Percentiles rank a stretch among this genome's conserved stretches.
These are phyloP conservation scores for Misopates orontium DNA, from an alignment of 257 asterid genomes.

Conservation along the genomic window DNA sequence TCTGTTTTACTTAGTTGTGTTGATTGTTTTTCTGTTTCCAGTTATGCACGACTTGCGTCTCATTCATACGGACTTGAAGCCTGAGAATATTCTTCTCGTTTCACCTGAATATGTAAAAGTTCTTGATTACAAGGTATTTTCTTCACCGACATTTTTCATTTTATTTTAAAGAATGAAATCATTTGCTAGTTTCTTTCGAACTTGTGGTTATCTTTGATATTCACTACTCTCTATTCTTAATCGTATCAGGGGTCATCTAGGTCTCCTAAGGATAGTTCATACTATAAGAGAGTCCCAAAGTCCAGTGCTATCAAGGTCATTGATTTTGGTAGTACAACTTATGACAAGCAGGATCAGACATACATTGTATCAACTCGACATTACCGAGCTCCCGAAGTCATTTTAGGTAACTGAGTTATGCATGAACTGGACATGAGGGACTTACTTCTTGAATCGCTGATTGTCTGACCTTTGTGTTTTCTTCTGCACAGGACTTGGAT, in stretches of 20 bases:
- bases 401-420: conserved; percentile 50
- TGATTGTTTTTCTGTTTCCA: conserved; percentile 38
- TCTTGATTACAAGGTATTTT: conserved; percentile 84
- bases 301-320: conserved; percentile 91
- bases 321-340: conserved; percentile 94
- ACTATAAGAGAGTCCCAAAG: conserved; percentile 72
- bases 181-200: not conserved
- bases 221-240: not conserved
- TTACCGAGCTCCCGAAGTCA: conserved; percentile 94
- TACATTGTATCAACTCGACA: conserved; percentile 86
- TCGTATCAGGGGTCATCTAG: conserved; percentile 57
- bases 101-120: conserved; percentile 72
- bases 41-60: conserved; percentile 94
- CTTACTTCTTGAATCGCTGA: not conserved
- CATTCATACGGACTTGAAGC: conserved; percentile 93
- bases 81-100: conserved; percentile 87
- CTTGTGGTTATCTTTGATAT: not conserved
- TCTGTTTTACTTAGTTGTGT: conserved; percentile 20
- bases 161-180: not conserved
- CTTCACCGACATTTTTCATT: not conserved
- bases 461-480: not conserved
- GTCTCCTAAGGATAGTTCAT: conserved; percentile 63
- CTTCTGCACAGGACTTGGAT: conserved; percentile 61
- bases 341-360: conserved; percentile 58
- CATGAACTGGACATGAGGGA: no score